Evolutionary conservation across 2,329 filamentous ascomycete species (phyloP).

Genomic region (Curvularia verruculosa): DNA sequence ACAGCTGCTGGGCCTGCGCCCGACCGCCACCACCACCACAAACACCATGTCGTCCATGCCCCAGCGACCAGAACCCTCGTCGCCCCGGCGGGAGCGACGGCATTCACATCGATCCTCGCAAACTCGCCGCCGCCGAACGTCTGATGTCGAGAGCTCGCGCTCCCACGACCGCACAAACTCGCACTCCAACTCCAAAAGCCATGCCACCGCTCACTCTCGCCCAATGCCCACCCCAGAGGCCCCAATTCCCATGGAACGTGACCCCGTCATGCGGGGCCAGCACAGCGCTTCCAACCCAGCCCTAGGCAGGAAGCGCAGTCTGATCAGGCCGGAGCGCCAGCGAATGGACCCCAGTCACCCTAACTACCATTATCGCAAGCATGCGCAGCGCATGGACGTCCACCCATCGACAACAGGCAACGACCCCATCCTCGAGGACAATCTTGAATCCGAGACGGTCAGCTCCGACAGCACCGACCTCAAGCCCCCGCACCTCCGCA

Average conservation of each 20-base stretch:
- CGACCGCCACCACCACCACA: constrained; percentile 12
- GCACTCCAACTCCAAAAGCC: constrained; percentile 52
- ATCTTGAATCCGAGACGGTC: constrained; percentile 59
- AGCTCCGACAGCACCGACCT: constrained; percentile 69
- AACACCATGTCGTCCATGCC: constrained; percentile 57
- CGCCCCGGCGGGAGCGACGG: constrained; percentile 57
- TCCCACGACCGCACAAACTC: constrained; percentile 47
- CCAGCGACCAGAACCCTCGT: constrained; percentile 67
- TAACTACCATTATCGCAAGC: constrained; percentile 94
- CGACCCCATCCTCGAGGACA: constrained; percentile 82
- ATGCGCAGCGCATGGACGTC: constrained; percentile 90
- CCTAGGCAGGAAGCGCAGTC: constrained; percentile 76
- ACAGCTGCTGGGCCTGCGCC: constrained; percentile 33
- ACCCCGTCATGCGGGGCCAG: constrained; percentile 58
- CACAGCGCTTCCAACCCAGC: constrained; percentile 53
- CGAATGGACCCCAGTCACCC: constrained; percentile 86
- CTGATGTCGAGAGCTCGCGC: constrained; percentile 71
- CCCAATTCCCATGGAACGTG: constrained; percentile 54
- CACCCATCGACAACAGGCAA: constrained; percentile 91
- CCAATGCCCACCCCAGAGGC: constrained; percentile 55
- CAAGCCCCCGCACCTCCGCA: constrained; percentile 51
- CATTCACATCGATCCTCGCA: constrained; percentile 67
- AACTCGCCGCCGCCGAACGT: constrained; percentile 58
- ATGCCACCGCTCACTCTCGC: constrained; percentile 49
- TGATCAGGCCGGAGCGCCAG: constrained; percentile 87